These are phyloP conservation scores for Kodamaea anthophila DNA, from an alignment of 1,139 yeast species.

Conservation along the genomic window DNA sequence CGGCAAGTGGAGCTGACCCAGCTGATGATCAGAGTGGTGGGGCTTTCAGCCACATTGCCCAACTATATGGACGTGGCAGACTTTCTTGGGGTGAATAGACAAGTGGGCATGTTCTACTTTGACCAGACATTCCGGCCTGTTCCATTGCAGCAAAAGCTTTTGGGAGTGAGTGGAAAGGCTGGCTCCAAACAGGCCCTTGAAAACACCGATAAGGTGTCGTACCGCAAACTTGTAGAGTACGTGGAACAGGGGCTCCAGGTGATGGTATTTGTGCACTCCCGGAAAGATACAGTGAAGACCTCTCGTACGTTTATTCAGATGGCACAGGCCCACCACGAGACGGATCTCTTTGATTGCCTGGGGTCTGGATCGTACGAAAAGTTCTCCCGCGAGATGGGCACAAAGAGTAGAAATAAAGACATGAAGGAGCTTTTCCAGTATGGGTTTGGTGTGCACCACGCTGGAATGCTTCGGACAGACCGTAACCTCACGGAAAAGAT, in stretches of 20 bases:
- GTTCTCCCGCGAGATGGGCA: conserved; percentile 59
- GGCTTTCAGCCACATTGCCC: conserved; percentile 93
- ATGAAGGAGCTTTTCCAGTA: conserved; percentile 69
- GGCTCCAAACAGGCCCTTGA: conserved; percentile 62
- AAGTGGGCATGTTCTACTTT: conserved; percentile 87
- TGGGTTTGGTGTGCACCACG: conserved; percentile 96
- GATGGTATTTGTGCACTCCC: conserved; percentile 94
- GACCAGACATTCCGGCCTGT: conserved; percentile 93
- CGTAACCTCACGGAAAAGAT: conserved; percentile 84
- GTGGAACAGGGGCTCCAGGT: conserved; percentile 75
- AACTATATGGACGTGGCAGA: conserved; percentile 94
- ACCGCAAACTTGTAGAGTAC: conserved; percentile 68
- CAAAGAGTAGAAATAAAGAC: conserved; percentile 72
- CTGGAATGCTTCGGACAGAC: conserved; percentile 92
- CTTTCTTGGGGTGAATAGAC: conserved; percentile 84
- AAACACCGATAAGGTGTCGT: conserved; percentile 69
- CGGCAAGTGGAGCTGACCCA: conserved; percentile 93
- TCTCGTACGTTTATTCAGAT: conserved; percentile 65
- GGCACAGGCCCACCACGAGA: conserved; percentile 58
- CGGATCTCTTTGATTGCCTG: conserved; percentile 56
- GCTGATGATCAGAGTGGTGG: conserved; percentile 92
- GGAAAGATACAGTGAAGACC: conserved; percentile 86
- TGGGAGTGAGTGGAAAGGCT: conserved; percentile 86
- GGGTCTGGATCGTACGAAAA: conserved; percentile 39
- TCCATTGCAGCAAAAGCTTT: conserved; percentile 79